phyloP scores from a whole-genome alignment of 2,329 filamentous ascomycete genomes.

The Nigrospora oryzae region DNA sequence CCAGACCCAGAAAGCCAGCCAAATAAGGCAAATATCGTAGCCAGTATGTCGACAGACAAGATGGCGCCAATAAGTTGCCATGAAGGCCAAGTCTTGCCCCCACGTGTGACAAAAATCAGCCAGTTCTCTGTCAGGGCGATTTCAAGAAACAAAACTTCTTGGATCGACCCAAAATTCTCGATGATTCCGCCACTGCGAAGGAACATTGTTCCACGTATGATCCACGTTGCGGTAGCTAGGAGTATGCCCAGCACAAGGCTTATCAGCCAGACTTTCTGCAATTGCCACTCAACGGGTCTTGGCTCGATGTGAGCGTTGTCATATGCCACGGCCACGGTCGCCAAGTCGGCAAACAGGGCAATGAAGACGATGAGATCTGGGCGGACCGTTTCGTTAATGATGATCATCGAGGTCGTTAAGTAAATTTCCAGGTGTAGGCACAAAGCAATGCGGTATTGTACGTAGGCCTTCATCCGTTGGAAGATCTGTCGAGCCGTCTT shows the following conservation, averaged over 20 bases:
- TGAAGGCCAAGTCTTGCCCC: constrained; percentile 60
- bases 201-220: constrained; percentile 58
- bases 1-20: constrained; percentile 51
- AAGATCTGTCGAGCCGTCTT: constrained; percentile 62
- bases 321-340: constrained; percentile 65
- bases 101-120: constrained; percentile 70
- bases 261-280: constrained; percentile 69
- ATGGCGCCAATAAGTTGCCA: constrained; percentile 64
- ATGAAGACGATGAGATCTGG: constrained; percentile 66
- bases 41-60: constrained; percentile 57
- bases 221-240: constrained; percentile 59
- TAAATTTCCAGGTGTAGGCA: constrained; percentile 63
- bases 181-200: constrained; percentile 60
- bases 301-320: constrained; percentile 64
- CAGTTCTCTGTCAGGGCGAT: constrained; percentile 68
- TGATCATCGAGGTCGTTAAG: constrained; percentile 65
- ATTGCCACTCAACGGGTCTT: constrained; percentile 64
- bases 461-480: constrained; percentile 66
- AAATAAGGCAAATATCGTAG: constrained; percentile 63
- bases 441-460: constrained; percentile 62
- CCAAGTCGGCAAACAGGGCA: constrained; percentile 65
- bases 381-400: constrained; percentile 63
- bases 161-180: constrained; percentile 64
- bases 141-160: constrained; percentile 67
- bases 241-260: constrained; percentile 55